Conservation (phyloP, 2,329 filamentous ascomycete genomes). For the Neophaeococcomyces aloes region DNA sequence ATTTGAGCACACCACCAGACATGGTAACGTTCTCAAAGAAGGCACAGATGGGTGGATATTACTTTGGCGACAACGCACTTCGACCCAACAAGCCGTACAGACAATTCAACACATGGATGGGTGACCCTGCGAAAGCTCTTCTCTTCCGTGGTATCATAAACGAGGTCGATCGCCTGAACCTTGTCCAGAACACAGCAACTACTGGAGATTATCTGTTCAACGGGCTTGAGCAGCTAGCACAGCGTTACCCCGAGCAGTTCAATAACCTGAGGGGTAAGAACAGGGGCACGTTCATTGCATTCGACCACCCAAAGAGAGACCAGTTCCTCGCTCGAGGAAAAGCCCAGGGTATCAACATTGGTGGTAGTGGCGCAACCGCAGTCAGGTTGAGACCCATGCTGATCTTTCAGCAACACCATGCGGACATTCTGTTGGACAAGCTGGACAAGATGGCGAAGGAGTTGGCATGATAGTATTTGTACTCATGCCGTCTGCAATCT, state of each 20-base stretch:
- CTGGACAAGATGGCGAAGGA: slow-evolving; percentile 61
- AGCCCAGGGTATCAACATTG: slow-evolving; percentile 73
- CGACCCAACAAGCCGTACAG: slow-evolving; percentile 87
- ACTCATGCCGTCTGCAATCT: slow-evolving; percentile 6
- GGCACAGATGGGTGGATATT: slow-evolving; percentile 87
- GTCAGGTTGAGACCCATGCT: slow-evolving; percentile 82
- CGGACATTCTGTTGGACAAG: slow-evolving; percentile 65
- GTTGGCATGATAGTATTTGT: slow-evolving; percentile 11
- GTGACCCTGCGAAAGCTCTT: slow-evolving; percentile 73
- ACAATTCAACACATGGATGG: slow-evolving; percentile 98
- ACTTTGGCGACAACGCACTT: slow-evolving; percentile 69
- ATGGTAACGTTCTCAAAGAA: slow-evolving; percentile 96
- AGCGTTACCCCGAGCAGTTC: slow-evolving; percentile 66
- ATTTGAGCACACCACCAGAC: slow-evolving; percentile 66
- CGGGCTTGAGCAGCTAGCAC: slow-evolving; percentile 56
- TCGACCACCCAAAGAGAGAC: slow-evolving; percentile 72
- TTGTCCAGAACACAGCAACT: slow-evolving; percentile 68
- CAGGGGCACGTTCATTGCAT: slow-evolving; percentile 86
- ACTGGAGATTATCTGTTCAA: slow-evolving; percentile 70
- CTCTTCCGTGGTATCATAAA: slow-evolving; percentile 78
- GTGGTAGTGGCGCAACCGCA: slow-evolving; percentile 64
- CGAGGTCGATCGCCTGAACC: slow-evolving; percentile 63
- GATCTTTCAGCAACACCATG: slow-evolving; percentile 84
- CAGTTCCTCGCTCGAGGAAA: slow-evolving; percentile 71
- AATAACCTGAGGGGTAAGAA: slow-evolving; percentile 76